Evolutionary conservation across 345 rosid genomes (phyloP).

Genomic region (Turnera subulata): DNA sequence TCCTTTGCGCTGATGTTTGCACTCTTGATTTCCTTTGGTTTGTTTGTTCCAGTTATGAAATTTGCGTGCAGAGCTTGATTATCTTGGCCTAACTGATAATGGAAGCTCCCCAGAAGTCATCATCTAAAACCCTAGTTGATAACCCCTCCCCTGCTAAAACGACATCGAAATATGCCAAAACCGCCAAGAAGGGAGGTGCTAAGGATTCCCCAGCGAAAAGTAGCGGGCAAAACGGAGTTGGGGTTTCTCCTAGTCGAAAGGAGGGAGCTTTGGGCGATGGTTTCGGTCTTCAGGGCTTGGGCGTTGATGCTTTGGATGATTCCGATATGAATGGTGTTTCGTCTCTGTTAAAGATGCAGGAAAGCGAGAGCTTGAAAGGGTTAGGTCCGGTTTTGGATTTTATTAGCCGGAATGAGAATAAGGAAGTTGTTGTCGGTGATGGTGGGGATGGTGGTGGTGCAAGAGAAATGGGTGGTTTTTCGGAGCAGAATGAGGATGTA

Average conservation of each 20-base stretch:
- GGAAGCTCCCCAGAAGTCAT: conserved; percentile 1
- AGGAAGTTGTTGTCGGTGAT: conserved; percentile 2
- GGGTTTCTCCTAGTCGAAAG: conserved; percentile 4
- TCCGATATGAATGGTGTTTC: conserved; percentile 67
- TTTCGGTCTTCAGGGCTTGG: conserved; percentile 9
- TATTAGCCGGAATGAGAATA: conserved; percentile 28
- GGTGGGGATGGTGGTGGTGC: conserved; percentile 8
- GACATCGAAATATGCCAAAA: background rate
- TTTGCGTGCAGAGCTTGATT: no score
- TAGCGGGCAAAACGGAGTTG: conserved; percentile 6
- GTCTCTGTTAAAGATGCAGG: conserved; percentile 56
- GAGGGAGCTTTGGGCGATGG: background rate
- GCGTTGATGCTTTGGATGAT: conserved; percentile 38
- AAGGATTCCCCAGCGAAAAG: conserved; percentile 4
- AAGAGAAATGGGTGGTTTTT: background rate
- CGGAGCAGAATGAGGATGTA: conserved; percentile 14
- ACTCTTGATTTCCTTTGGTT: background rate
- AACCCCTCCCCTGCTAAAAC: conserved; percentile 3
- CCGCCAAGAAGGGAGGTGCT: background rate
- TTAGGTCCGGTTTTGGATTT: conserved; percentile 34
- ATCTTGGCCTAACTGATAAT: background rate
- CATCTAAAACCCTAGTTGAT: background rate
- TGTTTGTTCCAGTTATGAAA: background rate
- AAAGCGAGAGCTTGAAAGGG: conserved; percentile 23
- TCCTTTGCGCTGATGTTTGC: no score